Evolutionary conservation across 495 filamentous ascomycete species (phyloP), one percentile per base, ranked within the genome.

Genomic region (Podospora bellae-mahoneyi): DNA sequence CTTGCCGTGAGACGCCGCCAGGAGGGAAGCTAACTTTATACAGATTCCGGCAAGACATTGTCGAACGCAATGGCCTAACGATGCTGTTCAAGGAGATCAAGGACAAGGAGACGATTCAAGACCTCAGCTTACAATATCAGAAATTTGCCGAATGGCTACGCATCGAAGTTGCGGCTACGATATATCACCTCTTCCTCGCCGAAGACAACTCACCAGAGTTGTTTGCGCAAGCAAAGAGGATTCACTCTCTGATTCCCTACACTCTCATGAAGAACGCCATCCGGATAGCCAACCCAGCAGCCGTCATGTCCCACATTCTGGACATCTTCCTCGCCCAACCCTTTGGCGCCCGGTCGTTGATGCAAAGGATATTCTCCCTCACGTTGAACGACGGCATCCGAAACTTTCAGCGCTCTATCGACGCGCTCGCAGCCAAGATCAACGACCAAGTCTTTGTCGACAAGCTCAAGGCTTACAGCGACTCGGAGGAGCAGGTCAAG

Each of bases 141-240:
- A 98, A 98, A 74, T 99, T 99, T 74, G 94, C 94, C 30, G 95
- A 99, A 78, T 99, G 95, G 95, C 82, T 98, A 61, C 89, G 96
- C 30, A 99, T 99, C 73, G 95, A 99, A 78, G 90, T 99, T 56
- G 95, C 95, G 6, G 95, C 95, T 26, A 97, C 95, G 16, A 87
- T 99, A 48, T 99, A 99, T 76, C 95, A 99, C 77, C 82, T 99
- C 34, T 99, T 99, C 84, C 85, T 99, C 55, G 95, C 95, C 48
- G 95, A 99, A 77, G 95, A 99, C 75, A 99, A 99, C 77, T 97
- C 93, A 3, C 92, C 94, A 7, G 95, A 99, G 71, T 76, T 99
- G 44, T 97, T 98, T 78, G 93, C 93, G 3, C 96, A 98, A 75
- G 89, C 89, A 2, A 97, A 94, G 79, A 85, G 89, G 67, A 97